These are phyloP conservation scores for Sindora glabra DNA, from an alignment of 306 rosid genomes.

Conservation along the genomic window DNA sequence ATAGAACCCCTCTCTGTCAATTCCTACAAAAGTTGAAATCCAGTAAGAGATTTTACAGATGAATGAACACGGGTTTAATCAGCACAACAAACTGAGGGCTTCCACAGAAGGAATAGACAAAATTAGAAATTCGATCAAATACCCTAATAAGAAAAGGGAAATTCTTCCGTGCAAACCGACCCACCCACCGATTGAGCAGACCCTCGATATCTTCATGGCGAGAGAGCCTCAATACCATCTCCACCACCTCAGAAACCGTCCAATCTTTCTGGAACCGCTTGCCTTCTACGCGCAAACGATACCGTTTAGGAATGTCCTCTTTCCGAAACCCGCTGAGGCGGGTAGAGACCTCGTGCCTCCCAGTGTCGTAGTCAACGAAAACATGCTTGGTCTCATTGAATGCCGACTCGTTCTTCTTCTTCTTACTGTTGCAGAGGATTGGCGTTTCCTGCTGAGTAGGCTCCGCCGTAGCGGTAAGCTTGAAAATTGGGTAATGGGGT, in stretches of 20 bases:
- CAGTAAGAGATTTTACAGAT: background rate
- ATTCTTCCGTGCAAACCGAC: conserved; percentile 84
- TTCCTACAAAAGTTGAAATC: conserved; percentile 37
- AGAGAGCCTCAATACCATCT: conserved; percentile 34
- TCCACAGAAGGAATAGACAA: background rate
- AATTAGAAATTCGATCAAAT: background rate
- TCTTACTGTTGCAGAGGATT: conserved; percentile 24
- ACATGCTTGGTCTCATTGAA: conserved; percentile 65
- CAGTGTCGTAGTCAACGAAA: conserved; percentile 78
- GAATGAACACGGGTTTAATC: background rate
- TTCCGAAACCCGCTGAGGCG: conserved; percentile 52
- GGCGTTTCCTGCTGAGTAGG: conserved; percentile 8
- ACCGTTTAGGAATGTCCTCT: conserved; percentile 46
- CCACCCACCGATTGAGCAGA: conserved; percentile 71
- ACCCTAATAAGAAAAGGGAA: conserved; percentile 76
- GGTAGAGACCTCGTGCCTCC: conserved; percentile 45
- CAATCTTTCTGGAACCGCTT: conserved; percentile 82
- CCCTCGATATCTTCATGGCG: conserved; percentile 58
- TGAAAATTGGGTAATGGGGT: conserved; percentile 5
- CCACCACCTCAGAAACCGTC: conserved; percentile 71
- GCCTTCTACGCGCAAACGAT: conserved; percentile 53
- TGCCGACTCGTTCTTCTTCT: conserved; percentile 23
- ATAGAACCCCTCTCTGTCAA: conserved; percentile 65
- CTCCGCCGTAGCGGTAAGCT: conserved; percentile 9
- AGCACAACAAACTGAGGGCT: background rate